Conservation (phyloP, 148 eudicot genomes). For the Vaccinium darrowii region DNA sequence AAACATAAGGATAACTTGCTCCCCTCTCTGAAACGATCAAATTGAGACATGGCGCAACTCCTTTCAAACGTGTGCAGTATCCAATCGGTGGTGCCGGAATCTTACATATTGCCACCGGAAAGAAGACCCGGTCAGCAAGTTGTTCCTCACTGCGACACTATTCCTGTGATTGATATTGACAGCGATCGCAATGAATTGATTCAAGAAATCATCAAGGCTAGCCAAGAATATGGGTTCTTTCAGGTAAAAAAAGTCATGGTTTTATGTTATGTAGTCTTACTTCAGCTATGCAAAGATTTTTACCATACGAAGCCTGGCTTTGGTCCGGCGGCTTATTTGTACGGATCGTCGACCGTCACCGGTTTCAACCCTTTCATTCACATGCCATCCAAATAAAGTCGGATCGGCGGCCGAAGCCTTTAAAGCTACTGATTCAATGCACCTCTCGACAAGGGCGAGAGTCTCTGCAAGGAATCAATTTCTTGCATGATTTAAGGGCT, state of each 20-base stretch:
- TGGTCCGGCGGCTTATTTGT: too few relatives aligned
- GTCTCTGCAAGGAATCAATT: constrained; percentile 58
- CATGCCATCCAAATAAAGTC: constrained; percentile 84
- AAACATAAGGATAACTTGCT: background rate
- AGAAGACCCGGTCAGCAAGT: constrained; percentile 4
- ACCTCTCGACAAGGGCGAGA: constrained; percentile 66
- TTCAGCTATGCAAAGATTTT: background rate
- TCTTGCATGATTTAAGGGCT: constrained; percentile 65
- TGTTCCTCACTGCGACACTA: background rate
- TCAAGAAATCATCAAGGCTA: constrained; percentile 15
- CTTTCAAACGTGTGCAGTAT: constrained; percentile 3
- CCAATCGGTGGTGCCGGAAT: constrained; percentile 4
- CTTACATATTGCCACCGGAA: constrained; percentile 2
- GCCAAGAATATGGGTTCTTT: constrained; percentile 26
- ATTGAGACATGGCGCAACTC: background rate
- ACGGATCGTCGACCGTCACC: constrained; percentile 7
- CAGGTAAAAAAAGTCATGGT: background rate
- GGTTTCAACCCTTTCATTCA: constrained; percentile 27
- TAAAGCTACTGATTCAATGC: constrained; percentile 53
- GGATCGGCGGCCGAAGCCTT: constrained; percentile 71
- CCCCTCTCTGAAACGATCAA: background rate
- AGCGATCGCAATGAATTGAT: background rate
- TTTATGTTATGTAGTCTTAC: background rate
- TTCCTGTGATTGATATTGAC: constrained; percentile 14
- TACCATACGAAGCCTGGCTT: background rate